Percentiles rank a stretch among this genome's conserved stretches.
These are phyloP conservation scores for Chlorella ohadii DNA, from an alignment of 139 green algal species.

Conservation along the genomic window DNA sequence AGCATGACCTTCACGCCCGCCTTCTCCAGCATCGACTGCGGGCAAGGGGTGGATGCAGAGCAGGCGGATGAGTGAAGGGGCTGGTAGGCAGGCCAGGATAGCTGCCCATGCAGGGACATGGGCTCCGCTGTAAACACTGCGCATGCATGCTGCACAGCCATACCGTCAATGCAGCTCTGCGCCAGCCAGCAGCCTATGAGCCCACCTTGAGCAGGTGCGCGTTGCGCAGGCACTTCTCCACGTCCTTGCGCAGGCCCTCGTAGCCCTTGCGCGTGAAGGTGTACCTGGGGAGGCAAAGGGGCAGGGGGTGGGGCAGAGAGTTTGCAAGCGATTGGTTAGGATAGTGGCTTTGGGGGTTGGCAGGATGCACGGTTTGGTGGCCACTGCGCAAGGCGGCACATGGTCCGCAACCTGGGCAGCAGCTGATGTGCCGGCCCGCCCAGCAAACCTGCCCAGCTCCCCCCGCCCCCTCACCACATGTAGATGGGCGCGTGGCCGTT, in stretches of 20 bases:
- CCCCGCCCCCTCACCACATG: slow-evolving; percentile 83
- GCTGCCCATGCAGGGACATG: too few relatives aligned
- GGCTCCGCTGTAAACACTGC: too few relatives aligned
- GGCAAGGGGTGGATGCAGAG: neutral
- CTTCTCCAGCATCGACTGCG: slow-evolving; percentile 73
- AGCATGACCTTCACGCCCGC: slow-evolving; percentile 89
- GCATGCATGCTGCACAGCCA: too few relatives aligned
- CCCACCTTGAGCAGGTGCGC: slow-evolving; percentile 82
- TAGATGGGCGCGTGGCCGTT: slow-evolving; percentile 98
- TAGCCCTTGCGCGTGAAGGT: slow-evolving; percentile 87
- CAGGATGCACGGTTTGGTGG: too few relatives aligned
- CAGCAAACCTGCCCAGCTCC: too few relatives aligned
- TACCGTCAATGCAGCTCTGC: neutral
- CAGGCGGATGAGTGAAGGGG: neutral
- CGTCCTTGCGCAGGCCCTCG: slow-evolving; percentile 86
- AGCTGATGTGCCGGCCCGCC: too few relatives aligned
- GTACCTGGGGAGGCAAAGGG: slow-evolving; percentile 57
- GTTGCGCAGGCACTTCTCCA: slow-evolving; percentile 94
- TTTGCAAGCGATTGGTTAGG: too few relatives aligned
- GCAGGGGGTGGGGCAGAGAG: neutral
- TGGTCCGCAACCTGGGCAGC: too few relatives aligned
- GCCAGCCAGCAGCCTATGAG: neutral
- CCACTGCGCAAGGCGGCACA: too few relatives aligned
- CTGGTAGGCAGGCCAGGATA: too few relatives aligned
- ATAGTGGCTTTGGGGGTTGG: too few relatives aligned